phyloP scores from a whole-genome alignment of 768 basidiomycete genomes.

The Termitomyces sp. region DNA sequence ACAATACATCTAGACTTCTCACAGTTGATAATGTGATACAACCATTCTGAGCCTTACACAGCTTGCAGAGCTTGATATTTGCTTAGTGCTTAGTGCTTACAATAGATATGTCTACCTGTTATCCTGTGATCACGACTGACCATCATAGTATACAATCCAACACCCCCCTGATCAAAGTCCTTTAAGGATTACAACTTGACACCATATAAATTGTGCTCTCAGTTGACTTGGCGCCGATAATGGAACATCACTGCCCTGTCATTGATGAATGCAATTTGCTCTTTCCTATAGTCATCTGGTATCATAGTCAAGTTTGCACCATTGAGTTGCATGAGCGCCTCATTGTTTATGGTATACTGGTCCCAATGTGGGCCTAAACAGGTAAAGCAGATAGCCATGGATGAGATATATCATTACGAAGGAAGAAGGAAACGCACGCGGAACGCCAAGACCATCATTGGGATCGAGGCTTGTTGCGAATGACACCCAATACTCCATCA shows the following conservation, averaged over 20 bases:
- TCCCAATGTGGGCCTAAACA: slow-evolving; percentile 17
- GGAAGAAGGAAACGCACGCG: slow-evolving; percentile 17
- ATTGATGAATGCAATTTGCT: slow-evolving; percentile 23
- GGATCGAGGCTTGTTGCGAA: slow-evolving; percentile 38
- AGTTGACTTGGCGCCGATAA: slow-evolving; percentile 13
- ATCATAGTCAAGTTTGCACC: slow-evolving; percentile 21
- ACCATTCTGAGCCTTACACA: no score
- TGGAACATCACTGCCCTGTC: slow-evolving; percentile 18
- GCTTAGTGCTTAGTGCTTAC: no score
- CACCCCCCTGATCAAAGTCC: no score
- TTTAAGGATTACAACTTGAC: no score
- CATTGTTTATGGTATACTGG: slow-evolving; percentile 14
- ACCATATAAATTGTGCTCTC: neutral
- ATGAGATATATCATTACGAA: neutral
- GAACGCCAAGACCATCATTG: slow-evolving; percentile 34
- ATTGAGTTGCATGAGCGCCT: slow-evolving; percentile 22
- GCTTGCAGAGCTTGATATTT: no score
- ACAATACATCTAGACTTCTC: no score
- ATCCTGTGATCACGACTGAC: no score
- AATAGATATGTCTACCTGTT: no score
- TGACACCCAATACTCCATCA: slow-evolving; percentile 43
- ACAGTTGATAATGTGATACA: no score
- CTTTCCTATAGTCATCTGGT: slow-evolving; percentile 20
- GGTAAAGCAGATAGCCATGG: neutral
- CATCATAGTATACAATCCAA: no score